Conservation (phyloP, 345 rosid genomes). For the Nephelium lappaceum region DNA sequence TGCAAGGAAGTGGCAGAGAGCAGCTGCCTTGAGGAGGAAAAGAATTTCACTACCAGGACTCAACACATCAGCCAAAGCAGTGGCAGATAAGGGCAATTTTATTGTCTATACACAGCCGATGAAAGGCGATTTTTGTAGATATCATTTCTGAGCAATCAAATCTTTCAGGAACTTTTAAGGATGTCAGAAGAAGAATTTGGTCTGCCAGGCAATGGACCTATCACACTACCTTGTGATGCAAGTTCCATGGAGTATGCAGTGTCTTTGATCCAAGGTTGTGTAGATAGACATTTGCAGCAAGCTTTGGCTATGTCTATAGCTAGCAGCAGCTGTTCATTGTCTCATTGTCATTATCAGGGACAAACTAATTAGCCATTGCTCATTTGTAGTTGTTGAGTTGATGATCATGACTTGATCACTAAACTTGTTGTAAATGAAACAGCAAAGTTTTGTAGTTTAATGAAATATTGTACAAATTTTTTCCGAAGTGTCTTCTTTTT, state of each 20-base stretch:
- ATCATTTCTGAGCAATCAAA: too few relatives aligned
- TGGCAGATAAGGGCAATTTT: background rate
- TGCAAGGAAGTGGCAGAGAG: background rate
- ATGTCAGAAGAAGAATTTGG: constrained; percentile 16
- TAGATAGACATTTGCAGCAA: background rate
- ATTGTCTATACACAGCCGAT: background rate
- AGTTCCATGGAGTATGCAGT: constrained; percentile 22
- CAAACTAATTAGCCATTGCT: too few relatives aligned
- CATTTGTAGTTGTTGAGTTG: too few relatives aligned
- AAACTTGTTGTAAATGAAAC: too few relatives aligned
- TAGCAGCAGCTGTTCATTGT: too few relatives aligned
- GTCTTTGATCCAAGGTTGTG: background rate
- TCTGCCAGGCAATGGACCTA: constrained; percentile 16
- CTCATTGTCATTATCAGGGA: too few relatives aligned
- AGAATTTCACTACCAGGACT: background rate
- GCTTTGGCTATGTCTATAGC: too few relatives aligned
- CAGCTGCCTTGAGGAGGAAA: background rate
- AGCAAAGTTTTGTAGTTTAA: too few relatives aligned
- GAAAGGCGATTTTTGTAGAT: too few relatives aligned
- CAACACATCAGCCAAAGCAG: background rate
- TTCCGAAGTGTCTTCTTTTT: too few relatives aligned
- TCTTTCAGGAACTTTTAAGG: background rate
- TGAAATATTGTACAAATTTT: too few relatives aligned
- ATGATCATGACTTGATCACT: too few relatives aligned
- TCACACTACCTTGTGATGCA: constrained; percentile 30